Evolutionary conservation across 2,329 filamentous ascomycete species (phyloP).

Genomic region (Claviceps monticola): DNA sequence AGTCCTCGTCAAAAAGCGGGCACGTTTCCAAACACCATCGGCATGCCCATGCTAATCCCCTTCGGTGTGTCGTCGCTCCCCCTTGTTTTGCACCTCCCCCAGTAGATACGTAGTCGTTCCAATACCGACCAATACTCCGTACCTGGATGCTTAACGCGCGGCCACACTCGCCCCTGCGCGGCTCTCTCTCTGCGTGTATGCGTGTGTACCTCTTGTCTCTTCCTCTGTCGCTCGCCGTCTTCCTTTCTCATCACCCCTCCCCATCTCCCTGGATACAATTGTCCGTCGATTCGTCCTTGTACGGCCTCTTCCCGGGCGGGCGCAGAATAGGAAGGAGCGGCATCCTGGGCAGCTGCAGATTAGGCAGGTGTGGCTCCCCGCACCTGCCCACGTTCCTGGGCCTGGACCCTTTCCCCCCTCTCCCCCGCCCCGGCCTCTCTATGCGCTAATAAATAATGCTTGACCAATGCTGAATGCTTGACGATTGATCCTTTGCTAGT

Average conservation of each 20-base stretch:
- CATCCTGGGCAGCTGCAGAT: slow-evolving; percentile 1
- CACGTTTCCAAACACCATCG: not conserved
- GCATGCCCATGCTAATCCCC: slow-evolving; percentile 2
- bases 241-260: not conserved
- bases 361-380: slow-evolving; percentile 2
- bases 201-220: not conserved
- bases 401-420: not conserved
- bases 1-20: not conserved
- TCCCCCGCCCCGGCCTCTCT: not conserved
- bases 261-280: not conserved
- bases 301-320: not conserved
- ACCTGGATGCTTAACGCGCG: not conserved
- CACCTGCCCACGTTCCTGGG: slow-evolving; percentile 2
- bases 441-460: not conserved
- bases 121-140: slow-evolving; percentile 1
- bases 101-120: not conserved
- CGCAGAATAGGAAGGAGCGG: not conserved
- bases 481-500: not conserved
- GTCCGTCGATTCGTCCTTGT: not conserved
- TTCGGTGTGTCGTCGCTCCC: not conserved
- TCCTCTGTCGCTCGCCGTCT: not conserved
- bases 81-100: not conserved
- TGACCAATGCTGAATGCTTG: not conserved
- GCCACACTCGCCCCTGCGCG: not conserved
- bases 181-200: not conserved